A percentile compares a stretch with the other conserved stretches of the same genome.
These are phyloP conservation scores for Emericellopsis terricola DNA, from an alignment of 495 filamentous ascomycete species.

Conservation along the genomic window DNA sequence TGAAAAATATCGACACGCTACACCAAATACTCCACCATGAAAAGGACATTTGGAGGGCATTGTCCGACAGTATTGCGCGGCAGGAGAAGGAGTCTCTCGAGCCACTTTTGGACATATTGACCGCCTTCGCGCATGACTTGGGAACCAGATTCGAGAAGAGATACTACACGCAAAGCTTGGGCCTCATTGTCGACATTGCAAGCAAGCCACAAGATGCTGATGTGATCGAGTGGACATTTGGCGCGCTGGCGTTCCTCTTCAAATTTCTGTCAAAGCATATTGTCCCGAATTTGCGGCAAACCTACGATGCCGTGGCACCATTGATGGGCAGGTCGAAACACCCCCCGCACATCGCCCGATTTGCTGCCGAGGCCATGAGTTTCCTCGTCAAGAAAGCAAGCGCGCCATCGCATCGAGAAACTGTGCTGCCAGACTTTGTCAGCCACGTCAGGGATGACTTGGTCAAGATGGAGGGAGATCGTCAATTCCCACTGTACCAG, in stretches of 20 bases:
- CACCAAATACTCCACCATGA: constrained; percentile 81
- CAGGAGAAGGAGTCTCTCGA: constrained; percentile 62
- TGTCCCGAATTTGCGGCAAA: constrained; percentile 65
- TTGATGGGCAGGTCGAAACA: constrained; percentile 70
- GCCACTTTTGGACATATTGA: constrained; percentile 64
- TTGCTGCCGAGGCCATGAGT: constrained; percentile 86
- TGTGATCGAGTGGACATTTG: constrained; percentile 93
- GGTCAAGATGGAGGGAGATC: constrained; percentile 26
- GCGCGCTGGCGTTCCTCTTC: constrained; percentile 84
- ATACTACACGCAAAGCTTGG: constrained; percentile 47
- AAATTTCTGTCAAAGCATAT: constrained; percentile 84
- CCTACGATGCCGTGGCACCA: constrained; percentile 67
- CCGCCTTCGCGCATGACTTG: constrained; percentile 83
- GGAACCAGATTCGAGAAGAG: constrained; percentile 77
- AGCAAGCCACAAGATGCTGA: constrained; percentile 39
- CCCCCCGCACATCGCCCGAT: constrained; percentile 69
- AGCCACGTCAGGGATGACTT: constrained; percentile 52
- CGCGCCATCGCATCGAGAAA: constrained; percentile 51
- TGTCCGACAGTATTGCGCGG: constrained; percentile 61
- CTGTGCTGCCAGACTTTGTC: constrained; percentile 49
- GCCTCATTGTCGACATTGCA: constrained; percentile 39
- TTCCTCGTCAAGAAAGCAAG: constrained; percentile 84
- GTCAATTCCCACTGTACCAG: constrained; percentile 44
- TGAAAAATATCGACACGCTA: constrained; percentile 67
- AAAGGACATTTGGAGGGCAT: constrained; percentile 58